Percentiles rank a stretch among this genome's conserved stretches.
Evolutionary conservation across 208 protist species (phyloP).

Genomic region (Leishmania tropica): DNA sequence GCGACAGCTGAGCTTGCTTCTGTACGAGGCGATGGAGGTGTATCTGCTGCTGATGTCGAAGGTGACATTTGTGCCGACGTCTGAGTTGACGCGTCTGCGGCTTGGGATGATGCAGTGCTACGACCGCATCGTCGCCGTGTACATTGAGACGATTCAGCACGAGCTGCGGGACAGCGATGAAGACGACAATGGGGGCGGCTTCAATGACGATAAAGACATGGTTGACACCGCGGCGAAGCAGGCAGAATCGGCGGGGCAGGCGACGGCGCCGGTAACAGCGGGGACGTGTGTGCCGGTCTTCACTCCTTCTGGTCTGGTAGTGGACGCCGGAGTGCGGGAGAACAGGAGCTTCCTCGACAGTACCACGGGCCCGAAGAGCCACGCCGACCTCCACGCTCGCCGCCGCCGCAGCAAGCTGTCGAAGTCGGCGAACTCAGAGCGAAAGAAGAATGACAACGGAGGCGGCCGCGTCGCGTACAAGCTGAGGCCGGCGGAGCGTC

Average conservation of each 20-base stretch:
- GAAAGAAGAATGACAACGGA: background rate
- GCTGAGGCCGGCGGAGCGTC: slow-evolving; percentile 27
- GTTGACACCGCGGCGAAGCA: background rate
- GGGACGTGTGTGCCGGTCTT: background rate
- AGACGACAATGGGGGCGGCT: background rate
- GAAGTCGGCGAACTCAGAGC: background rate
- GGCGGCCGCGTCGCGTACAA: slow-evolving; percentile 27
- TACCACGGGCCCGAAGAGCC: background rate
- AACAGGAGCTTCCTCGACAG: background rate
- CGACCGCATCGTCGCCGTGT: slow-evolving; percentile 60
- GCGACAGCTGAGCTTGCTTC: slow-evolving; percentile 65
- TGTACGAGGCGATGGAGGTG: slow-evolving; percentile 76
- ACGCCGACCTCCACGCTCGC: background rate
- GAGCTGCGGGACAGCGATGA: slow-evolving; percentile 45
- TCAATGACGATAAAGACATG: background rate
- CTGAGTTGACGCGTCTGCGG: slow-evolving; percentile 73
- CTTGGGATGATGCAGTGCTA: slow-evolving; percentile 73
- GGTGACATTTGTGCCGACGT: slow-evolving; percentile 69
- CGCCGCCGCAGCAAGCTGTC: background rate
- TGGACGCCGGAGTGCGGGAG: slow-evolving; percentile 5
- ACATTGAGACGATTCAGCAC: slow-evolving; percentile 72
- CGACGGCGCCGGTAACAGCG: background rate
- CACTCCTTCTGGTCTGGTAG: slow-evolving; percentile 8
- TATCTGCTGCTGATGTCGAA: slow-evolving; percentile 72
- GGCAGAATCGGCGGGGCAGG: background rate